A percentile compares a stretch with the other conserved stretches of the same genome.
phyloP scores from a whole-genome alignment of 2,329 filamentous ascomycete genomes.

The Stagonosporopsis rhizophila region DNA sequence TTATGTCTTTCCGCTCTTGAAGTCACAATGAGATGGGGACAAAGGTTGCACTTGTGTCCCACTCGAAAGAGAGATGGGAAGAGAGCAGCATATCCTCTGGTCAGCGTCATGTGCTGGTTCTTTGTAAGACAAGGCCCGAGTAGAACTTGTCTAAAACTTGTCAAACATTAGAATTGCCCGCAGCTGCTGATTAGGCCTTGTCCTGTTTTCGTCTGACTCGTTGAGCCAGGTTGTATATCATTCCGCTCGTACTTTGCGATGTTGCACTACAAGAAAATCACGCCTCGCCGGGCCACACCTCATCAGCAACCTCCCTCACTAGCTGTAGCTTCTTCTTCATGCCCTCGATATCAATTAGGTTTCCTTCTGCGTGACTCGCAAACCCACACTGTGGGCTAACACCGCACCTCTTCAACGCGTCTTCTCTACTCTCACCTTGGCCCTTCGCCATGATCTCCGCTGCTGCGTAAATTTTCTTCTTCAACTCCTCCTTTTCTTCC shows the following conservation, averaged over 20 bases:
- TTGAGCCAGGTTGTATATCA: not conserved
- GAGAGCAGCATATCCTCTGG: too few species aligned
- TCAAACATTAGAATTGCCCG: too few species aligned
- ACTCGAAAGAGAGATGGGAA: too few species aligned
- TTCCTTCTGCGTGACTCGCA: slow-evolving; percentile 74
- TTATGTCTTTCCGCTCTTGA: too few species aligned
- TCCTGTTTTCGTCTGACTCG: not conserved
- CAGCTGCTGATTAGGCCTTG: not conserved
- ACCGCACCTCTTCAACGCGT: slow-evolving; percentile 69
- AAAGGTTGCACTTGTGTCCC: too few species aligned
- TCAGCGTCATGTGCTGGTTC: too few species aligned
- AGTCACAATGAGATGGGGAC: too few species aligned
- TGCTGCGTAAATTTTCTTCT: slow-evolving; percentile 49
- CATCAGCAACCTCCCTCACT: slow-evolving; percentile 74
- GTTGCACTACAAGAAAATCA: slow-evolving; percentile 25
- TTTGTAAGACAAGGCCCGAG: too few species aligned
- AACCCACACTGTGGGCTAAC: slow-evolving; percentile 41
- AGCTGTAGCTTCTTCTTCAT: slow-evolving; percentile 74
- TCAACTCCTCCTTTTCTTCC: slow-evolving; percentile 53
- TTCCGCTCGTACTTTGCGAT: not conserved
- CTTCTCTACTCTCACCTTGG: slow-evolving; percentile 65
- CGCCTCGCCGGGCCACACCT: slow-evolving; percentile 68
- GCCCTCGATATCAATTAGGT: slow-evolving; percentile 69
- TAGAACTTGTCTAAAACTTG: too few species aligned
- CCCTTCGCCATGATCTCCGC: slow-evolving; percentile 73